These are phyloP conservation scores for Xylaria bambusicola DNA, from an alignment of 495 filamentous ascomycete species.

Conservation along the genomic window DNA sequence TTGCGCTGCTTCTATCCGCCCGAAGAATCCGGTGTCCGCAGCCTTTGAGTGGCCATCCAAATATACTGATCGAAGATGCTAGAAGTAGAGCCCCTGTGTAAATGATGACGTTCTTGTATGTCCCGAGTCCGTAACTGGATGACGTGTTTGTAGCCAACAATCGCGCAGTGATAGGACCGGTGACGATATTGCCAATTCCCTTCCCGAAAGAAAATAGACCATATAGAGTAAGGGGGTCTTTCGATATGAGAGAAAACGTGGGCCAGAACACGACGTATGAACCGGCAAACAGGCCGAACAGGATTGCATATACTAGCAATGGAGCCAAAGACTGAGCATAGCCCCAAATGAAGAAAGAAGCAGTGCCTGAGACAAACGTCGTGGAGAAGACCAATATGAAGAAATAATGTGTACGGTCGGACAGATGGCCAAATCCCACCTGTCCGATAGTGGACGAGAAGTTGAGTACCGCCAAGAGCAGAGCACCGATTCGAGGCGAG, in stretches of 20 bases:
- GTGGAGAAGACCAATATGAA: conserved; percentile 52
- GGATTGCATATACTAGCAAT: conserved; percentile 30
- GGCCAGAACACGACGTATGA: conserved; percentile 35
- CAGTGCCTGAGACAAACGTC: conserved; percentile 25
- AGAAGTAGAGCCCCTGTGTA: too few species aligned
- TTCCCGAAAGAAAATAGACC: conserved; percentile 35
- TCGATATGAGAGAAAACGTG: conserved; percentile 31
- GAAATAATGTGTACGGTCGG: conserved; percentile 48
- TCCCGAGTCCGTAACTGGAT: too few species aligned
- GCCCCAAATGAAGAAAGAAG: conserved; percentile 35
- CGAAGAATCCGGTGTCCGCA: too few species aligned
- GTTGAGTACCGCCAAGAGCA: conserved; percentile 34
- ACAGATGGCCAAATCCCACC: conserved; percentile 35
- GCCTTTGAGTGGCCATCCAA: too few species aligned
- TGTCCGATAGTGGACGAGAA: conserved; percentile 37
- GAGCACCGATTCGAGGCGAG: background rate
- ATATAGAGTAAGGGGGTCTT: conserved; percentile 23
- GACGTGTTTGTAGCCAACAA: conserved; percentile 12
- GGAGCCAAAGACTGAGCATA: conserved; percentile 25
- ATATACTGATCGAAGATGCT: too few species aligned
- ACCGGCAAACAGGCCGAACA: conserved; percentile 41
- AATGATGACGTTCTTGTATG: too few species aligned
- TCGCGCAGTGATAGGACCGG: conserved; percentile 33
- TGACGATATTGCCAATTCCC: conserved; percentile 40
- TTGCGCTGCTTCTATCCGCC: too few species aligned